Conservation (phyloP, 768 basidiomycete genomes). For the Inosperma sp. region DNA sequence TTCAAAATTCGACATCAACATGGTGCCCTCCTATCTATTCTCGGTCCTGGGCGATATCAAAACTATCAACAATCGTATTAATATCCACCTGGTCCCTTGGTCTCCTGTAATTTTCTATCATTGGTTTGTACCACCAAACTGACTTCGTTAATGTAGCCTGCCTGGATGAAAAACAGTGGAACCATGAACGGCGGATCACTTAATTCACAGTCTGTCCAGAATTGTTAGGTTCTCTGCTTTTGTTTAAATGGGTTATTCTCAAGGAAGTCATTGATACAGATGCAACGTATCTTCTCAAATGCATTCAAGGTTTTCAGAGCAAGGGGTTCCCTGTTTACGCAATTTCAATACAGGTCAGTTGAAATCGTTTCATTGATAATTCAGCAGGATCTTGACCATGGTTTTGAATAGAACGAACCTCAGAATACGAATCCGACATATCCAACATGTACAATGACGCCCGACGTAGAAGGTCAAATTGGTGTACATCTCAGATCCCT, state of each 20-base stretch:
- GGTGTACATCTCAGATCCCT: conserved; percentile 51
- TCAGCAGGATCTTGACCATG: too few species aligned
- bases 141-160: conserved; percentile 44
- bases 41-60: conserved; percentile 60
- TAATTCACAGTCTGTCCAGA: conserved; percentile 40
- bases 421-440: conserved; percentile 62
- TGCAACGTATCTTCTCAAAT: conserved; percentile 67
- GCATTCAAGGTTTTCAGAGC: conserved; percentile 60
- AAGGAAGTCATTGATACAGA: conserved; percentile 35
- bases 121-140: conserved; percentile 5
- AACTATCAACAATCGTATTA: conserved; percentile 36
- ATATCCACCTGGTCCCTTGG: conserved; percentile 48
- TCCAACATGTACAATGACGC: conserved; percentile 55
- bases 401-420: conserved; percentile 42
- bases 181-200: conserved; percentile 67
- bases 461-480: conserved; percentile 54
- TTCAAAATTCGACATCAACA: conserved; percentile 50
- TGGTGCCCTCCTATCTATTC: conserved; percentile 59
- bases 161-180: conserved; percentile 70
- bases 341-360: conserved; percentile 47
- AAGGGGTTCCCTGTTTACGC: conserved; percentile 62
- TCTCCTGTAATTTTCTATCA: conserved; percentile 51
- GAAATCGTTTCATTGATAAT: background rate
- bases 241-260: background rate
- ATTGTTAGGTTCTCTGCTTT: conserved; percentile 38